These are phyloP conservation scores for Lactarius pseudohatsudake DNA, from an alignment of 768 basidiomycete genomes.

Conservation along the genomic window DNA sequence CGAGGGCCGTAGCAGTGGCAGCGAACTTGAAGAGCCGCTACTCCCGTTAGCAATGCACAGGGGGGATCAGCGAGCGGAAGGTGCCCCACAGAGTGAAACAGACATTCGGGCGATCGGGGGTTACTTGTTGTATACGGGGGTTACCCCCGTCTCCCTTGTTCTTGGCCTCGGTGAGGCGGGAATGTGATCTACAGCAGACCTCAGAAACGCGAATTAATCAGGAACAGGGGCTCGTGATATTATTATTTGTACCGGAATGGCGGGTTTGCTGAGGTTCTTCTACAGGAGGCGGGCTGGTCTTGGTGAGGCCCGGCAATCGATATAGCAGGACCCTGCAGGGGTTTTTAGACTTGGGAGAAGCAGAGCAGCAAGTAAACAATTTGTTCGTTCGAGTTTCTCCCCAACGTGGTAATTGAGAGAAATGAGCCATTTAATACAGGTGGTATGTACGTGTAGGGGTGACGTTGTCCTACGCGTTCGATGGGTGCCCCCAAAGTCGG, in stretches of 20 bases:
- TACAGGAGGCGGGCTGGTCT: not conserved
- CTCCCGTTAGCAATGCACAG: not conserved
- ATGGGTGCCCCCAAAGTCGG: not conserved
- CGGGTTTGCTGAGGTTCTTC: not conserved
- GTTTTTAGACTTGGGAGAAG: not conserved
- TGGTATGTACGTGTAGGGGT: not conserved
- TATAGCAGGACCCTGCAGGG: not conserved
- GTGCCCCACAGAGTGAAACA: not conserved
- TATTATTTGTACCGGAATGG: not conserved
- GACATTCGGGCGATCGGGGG: not conserved
- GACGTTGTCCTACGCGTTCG: not conserved
- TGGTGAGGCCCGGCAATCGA: not conserved
- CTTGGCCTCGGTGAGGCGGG: not conserved
- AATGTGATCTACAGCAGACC: not conserved
- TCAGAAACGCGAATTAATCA: not conserved
- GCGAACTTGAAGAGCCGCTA: not conserved
- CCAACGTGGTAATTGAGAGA: not conserved
- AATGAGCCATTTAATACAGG: not conserved
- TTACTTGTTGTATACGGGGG: not conserved
- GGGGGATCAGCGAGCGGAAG: not conserved
- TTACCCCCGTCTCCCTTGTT: not conserved
- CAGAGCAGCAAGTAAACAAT: not conserved
- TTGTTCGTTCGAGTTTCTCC: not conserved
- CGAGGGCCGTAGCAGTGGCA: not conserved
- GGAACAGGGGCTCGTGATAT: conserved; percentile 2